Base-by-base conservation (phyloP, 148 eudicot genomes). In the Persicaria tinctoria region DNA sequence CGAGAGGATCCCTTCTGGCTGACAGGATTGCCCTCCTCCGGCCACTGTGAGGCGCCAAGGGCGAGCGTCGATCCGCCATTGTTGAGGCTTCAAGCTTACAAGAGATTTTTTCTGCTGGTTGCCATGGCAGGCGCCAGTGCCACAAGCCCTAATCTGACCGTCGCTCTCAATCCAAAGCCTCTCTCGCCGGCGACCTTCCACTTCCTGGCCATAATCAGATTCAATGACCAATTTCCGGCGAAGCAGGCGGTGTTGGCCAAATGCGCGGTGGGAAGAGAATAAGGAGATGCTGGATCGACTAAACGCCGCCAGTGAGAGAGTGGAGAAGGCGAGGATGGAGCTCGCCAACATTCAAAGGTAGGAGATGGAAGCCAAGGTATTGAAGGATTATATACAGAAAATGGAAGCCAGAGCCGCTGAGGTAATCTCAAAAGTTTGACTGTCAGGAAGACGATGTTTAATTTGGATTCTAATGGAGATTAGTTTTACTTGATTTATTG, bases 401-500 rank as follows among this genome's bases (percentile, higher is more conserved):
- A 97, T 95, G 73, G 89, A 95, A 82, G 66, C 85, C 73, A 83
- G 78, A 78, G 89, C 93, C 0, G 74, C 96, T 14, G 87, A 94
- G 91, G 98, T 92, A 66, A 64, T 27, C 70, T 64, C 41, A 16
- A 66, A 14, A 41, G 8, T 5, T 47, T 1, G 41, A 13, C 6
- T 57, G 17, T 18, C 12, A 57, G 18, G 10, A 0, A 13, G 2
- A 27, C 5, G 2, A 3, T 5, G 46, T 41, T 13, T 48, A 66
- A 44, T 13, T 32, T 44, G 17, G 17, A 44, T 63, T 63, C 41
- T 4, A 12, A 50, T 50, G 41, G 41, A 32, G 41, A 32, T 32
- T 32, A 32, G 41, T 2, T 32, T 32, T 32, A 12, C 8, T 50
- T 50, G 53, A 50, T 50, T 50, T 50, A 49, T 49, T 49, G 51